Base-by-base conservation (phyloP, 2,329 filamentous ascomycete genomes). In the Trichoderma sp. region DNA sequence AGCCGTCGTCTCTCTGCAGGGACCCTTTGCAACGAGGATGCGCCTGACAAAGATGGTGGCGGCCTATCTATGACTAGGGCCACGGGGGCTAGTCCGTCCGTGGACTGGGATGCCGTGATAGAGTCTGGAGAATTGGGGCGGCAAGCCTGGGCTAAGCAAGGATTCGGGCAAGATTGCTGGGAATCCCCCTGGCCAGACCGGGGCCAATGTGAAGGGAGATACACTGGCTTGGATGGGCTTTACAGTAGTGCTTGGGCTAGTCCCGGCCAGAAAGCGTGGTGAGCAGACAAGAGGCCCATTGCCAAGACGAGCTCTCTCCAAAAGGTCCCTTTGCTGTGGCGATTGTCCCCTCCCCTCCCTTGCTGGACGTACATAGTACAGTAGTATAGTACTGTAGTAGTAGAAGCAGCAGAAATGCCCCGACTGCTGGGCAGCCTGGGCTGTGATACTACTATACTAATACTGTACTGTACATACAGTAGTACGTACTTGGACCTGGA, bases 21-120 rank as follows among this genome's bases (percentile, higher is more conserved):
- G 65, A 45, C 57, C 58, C 65, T 67, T 67, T 67, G 65, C 65
- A 63, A 63, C 34, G 48, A 64, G 15, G n/a, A 64, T 22, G 60
- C 45, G 60, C 60, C 45, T 37, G 48, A 39, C 48, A 27, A 27
- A 19, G 42, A 45, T 61, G 13, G 58, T 27, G 29, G 42, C 42
- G 59, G 45, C 42, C 42, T 50, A 27, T 50, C 59, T 63, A 15
- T 37, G 29, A 48, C 59, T 52, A 37, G 45, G 42, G 45, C 42
- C 45, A 52, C 59, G 45, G 59, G 29, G 32, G 17, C 45, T 52
- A 63, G 29, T 19, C 19, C 22, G 22, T 19, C 29, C 34, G 27
- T 19, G 12, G 59, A 25, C 42, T 35, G 5, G 59, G 32, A 25
- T 4, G 34, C 29, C 35, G 17, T 52, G 19, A 50, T 52, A 35